phyloP scores from a whole-genome alignment of 306 rosid genomes.

The Herpetospermum pedunculosum region DNA sequence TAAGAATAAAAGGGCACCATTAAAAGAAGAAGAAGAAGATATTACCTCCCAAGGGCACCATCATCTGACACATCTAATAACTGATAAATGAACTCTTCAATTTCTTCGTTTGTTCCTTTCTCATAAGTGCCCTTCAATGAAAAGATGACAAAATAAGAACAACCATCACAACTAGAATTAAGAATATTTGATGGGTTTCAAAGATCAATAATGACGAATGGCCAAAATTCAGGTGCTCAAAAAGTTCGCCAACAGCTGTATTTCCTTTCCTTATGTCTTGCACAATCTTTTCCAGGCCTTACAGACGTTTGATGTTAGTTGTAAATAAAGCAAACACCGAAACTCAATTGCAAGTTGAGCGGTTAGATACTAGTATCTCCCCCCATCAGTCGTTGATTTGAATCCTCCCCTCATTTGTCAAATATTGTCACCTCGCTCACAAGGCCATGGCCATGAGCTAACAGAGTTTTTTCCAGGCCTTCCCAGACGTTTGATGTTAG shows the following conservation, averaged over 20 bases:
- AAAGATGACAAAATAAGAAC: not conserved
- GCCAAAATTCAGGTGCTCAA: not conserved
- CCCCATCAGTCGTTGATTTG: not conserved
- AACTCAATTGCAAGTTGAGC: not conserved
- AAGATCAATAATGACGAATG: not conserved
- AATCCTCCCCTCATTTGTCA: not conserved
- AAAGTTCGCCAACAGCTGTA: not conserved
- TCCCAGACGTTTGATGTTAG: not conserved
- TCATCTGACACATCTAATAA: slow-evolving; percentile 43
- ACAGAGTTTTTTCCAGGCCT: not conserved
- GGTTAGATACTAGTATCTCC: not conserved
- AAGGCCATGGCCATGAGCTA: not conserved
- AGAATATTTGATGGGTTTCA: not conserved
- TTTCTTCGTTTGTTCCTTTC: slow-evolving; percentile 73
- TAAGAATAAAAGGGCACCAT: no score
- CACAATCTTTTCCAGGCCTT: not conserved
- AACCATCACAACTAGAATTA: not conserved
- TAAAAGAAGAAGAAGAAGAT: not conserved
- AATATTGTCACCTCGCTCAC: not conserved
- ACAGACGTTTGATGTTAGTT: not conserved
- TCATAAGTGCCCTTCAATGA: slow-evolving; percentile 60
- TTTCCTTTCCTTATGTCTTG: not conserved
- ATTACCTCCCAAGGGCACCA: slow-evolving; percentile 42
- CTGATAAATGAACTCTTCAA: slow-evolving; percentile 62
- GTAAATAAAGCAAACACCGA: not conserved